Conservation (phyloP, 2,329 filamentous ascomycete genomes). For the Elsinoe australis region DNA sequence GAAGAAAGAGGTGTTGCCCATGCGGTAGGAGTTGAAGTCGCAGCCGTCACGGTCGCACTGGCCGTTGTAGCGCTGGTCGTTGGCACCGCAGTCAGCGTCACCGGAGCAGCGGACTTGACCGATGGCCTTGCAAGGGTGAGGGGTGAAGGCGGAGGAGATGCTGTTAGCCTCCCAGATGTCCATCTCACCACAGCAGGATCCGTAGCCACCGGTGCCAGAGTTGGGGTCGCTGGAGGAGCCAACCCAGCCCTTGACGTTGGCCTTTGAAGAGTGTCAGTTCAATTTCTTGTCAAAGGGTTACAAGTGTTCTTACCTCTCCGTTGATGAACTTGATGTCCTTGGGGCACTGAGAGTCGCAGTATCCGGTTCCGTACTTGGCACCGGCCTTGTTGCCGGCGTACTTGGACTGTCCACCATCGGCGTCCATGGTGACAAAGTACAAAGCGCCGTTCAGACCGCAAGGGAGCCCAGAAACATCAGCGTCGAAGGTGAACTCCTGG, state of each 20-base stretch:
- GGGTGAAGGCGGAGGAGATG: constrained; percentile 56
- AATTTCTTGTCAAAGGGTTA: too few relatives aligned
- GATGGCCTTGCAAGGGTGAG: constrained; percentile 53
- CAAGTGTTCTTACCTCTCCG: constrained; percentile 22
- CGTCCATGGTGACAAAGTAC: constrained; percentile 57
- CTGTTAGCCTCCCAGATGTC: constrained; percentile 65
- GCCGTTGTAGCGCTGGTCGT: constrained; percentile 52
- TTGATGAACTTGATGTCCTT: constrained; percentile 30
- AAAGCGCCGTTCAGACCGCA: constrained; percentile 67
- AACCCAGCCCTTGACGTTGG: constrained; percentile 23
- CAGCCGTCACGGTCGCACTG: constrained; percentile 55
- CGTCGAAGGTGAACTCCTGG: constrained; percentile 65
- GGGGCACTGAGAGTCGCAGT: constrained; percentile 45
- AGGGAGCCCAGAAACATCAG: constrained; percentile 59
- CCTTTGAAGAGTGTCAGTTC: constrained; percentile 20
- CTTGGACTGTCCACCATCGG: constrained; percentile 48
- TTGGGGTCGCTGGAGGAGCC: constrained; percentile 24
- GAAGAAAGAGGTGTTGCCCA: constrained; percentile 57
- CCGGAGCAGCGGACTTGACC: constrained; percentile 48
- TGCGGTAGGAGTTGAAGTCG: constrained; percentile 61
- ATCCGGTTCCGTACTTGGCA: constrained; percentile 54
- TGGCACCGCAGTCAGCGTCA: constrained; percentile 44
- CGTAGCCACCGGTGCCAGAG: constrained; percentile 34
- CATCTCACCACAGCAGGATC: constrained; percentile 61
- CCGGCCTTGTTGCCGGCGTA: constrained; percentile 37